Percentiles rank a stretch among this genome's conserved stretches.
phyloP scores from a whole-genome alignment of 208 protist species.

The Leishmania turanica region DNA sequence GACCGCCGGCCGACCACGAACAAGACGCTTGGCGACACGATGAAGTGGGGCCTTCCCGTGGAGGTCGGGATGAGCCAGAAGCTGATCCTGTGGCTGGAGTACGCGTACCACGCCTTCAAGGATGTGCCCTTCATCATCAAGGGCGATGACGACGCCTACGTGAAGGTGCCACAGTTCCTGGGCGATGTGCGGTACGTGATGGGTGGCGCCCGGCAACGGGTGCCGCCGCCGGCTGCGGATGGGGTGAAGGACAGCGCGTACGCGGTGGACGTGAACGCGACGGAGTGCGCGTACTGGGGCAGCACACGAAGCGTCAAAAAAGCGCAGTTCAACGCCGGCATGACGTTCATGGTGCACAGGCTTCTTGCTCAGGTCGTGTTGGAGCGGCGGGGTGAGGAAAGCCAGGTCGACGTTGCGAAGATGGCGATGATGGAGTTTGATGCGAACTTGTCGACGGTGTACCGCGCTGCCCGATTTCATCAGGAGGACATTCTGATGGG shows the following conservation, averaged over 20 bases:
- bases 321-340: slow-evolving; percentile 3
- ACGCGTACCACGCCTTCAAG: slow-evolving; percentile 41
- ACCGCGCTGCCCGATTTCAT: neutral
- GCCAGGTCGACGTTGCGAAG: neutral
- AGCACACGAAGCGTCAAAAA: neutral
- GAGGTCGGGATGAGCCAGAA: slow-evolving; percentile 53
- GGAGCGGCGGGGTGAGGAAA: neutral
- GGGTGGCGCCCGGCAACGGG: neutral
- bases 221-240: neutral
- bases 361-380: slow-evolving; percentile 1
- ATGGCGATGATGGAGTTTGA: slow-evolving; percentile 6
- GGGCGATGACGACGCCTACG: slow-evolving; percentile 59
- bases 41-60: slow-evolving; percentile 35
- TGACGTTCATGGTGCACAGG: slow-evolving; percentile 22
- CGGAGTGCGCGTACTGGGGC: slow-evolving; percentile 35
- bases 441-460: neutral
- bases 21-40: slow-evolving; percentile 22
- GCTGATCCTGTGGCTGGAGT: slow-evolving; percentile 41
- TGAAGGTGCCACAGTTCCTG: slow-evolving; percentile 60
- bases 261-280: neutral
- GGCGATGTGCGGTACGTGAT: slow-evolving; percentile 30
- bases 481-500: slow-evolving; percentile 14
- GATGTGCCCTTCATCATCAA: slow-evolving; percentile 45
- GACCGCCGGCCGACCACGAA: slow-evolving; percentile 33
- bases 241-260: neutral